Percentiles rank a stretch among this genome's conserved stretches.
phyloP scores from a whole-genome alignment of 2,329 filamentous ascomycete species.

The Colletotrichum abscissum region DNA sequence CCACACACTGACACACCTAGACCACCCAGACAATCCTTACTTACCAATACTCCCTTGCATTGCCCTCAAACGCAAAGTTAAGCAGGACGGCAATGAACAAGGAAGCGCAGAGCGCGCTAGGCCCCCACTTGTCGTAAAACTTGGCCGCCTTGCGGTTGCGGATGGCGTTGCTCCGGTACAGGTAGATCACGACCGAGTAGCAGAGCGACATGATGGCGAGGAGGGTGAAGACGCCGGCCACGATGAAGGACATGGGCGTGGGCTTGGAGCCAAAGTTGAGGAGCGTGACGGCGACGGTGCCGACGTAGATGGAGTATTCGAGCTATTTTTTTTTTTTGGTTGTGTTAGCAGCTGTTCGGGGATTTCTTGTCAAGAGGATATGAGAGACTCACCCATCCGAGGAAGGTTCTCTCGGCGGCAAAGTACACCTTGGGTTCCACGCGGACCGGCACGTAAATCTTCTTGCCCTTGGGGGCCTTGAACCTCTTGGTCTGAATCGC shows the following conservation, averaged over 20 bases:
- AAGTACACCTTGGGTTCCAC: conserved; percentile 99
- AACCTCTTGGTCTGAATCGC: conserved; percentile 70
- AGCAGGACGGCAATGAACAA: conserved; percentile 79
- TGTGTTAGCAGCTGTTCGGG: conserved; percentile 36
- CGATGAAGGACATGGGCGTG: conserved; percentile 69
- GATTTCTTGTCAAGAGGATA: neutral
- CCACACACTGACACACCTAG: neutral
- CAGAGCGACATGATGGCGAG: conserved; percentile 82
- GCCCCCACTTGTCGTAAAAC: conserved; percentile 92
- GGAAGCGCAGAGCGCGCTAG: conserved; percentile 78
- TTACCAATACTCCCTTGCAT: conserved; percentile 66
- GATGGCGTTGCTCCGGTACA: conserved; percentile 90
- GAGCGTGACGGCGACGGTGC: conserved; percentile 84
- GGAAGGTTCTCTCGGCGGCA: conserved; percentile 93
- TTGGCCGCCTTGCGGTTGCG: conserved; percentile 84
- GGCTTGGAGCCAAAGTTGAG: conserved; percentile 80
- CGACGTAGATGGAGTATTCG: conserved; percentile 95
- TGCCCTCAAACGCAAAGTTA: conserved; percentile 85
- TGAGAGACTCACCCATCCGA: conserved; percentile 79
- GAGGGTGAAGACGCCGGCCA: conserved; percentile 83
- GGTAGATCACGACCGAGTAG: conserved; percentile 86
- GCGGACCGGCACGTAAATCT: conserved; percentile 94
- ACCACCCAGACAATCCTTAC: neutral
- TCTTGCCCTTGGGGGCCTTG: conserved; percentile 84
- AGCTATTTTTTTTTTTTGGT: conserved; percentile 63